Evolutionary conservation across 305 asterid species (phyloP).

Genomic region (Fraxinus sp.): DNA sequence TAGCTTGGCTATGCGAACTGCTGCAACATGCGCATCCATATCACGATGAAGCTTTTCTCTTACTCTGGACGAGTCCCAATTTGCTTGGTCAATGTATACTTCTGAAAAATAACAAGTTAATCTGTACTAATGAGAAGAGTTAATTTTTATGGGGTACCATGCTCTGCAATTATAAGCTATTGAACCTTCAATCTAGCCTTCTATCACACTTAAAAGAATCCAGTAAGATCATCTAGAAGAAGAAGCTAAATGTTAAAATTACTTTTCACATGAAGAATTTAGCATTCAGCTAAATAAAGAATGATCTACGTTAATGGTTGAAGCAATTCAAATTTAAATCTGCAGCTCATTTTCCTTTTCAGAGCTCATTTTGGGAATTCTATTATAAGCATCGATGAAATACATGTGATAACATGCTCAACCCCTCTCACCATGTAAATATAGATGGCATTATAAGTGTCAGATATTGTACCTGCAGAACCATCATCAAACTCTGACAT

Average conservation of each 20-base stretch:
- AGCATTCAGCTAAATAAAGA: neutral
- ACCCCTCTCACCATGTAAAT: slow-evolving; percentile 17
- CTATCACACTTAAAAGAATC: neutral
- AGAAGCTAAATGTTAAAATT: slow-evolving; percentile 15
- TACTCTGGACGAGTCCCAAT: slow-evolving; percentile 85
- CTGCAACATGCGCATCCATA: slow-evolving; percentile 76
- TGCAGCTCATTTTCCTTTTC: neutral
- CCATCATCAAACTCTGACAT: slow-evolving; percentile 61
- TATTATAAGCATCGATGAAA: slow-evolving; percentile 8
- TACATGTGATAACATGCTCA: slow-evolving; percentile 13
- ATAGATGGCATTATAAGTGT: slow-evolving; percentile 17
- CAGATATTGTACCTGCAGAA: slow-evolving; percentile 59
- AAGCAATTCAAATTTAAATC: slow-evolving; percentile 12
- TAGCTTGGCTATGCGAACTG: slow-evolving; percentile 66
- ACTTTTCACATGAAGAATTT: slow-evolving; percentile 6
- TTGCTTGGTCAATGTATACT: slow-evolving; percentile 69
- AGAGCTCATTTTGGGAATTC: slow-evolving; percentile 11
- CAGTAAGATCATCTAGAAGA: slow-evolving; percentile 18
- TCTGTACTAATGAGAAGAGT: neutral
- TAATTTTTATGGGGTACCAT: neutral
- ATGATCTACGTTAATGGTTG: neutral
- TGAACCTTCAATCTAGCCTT: neutral
- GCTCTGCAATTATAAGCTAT: neutral
- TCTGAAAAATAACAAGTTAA: slow-evolving; percentile 43
- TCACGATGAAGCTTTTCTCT: slow-evolving; percentile 89